Base-by-base conservation (phyloP, 192 early-diverging fungal genomes). In the Gonapodya prolifera region DNA sequence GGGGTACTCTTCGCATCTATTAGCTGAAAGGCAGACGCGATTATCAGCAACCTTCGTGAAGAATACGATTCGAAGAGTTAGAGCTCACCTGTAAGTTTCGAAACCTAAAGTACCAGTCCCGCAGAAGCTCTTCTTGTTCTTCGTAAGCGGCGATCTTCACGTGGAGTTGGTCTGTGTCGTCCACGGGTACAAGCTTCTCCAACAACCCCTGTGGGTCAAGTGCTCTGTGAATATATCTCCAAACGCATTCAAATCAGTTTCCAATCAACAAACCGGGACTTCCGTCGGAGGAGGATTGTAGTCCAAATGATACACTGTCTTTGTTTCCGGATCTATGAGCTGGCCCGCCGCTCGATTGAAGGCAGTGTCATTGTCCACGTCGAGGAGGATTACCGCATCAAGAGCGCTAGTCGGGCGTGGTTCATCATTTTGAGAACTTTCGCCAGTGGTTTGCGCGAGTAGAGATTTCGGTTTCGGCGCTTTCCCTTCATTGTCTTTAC, bases 141-240 rank as follows among this genome's bases (percentile, higher is more conserved):
- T 89, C 88, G 80, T 86, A 89, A 16, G 83, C 80, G 1, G 84
- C 81, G n/a, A 87, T 74, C 71, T 87, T 86, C 73, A 83, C 86
- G 35, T 89, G 88, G 32, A 89, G 75, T 75, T 89, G 87, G 31
- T 35, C 79, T 29, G 77, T 70, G 73, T 82, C 80, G 69, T 81
- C 82, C 16, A 84, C 69, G 2, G 70, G 74, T 0, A 76, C 76
- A 0, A 89, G 78, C 8, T 87, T 78, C 69, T 89, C 87, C 69
- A 83, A 69, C 13, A 83, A 78, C 23, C 85, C 87, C 83, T 87
- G 34, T 31, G 13, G 31, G 29, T 23, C 1, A 31, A 30, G 0
- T 17, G 17, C 35, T 75, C 75, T 35, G n/a, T 29, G 23, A 78
- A 77, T 16, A 18, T 23, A n/a, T n/a, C n/a, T n/a, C n/a, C n/a